Evolutionary conservation across 2,329 filamentous ascomycete species (phyloP), one percentile per base, ranked within the genome.

Genomic region (Fusarium marasasianum): DNA sequence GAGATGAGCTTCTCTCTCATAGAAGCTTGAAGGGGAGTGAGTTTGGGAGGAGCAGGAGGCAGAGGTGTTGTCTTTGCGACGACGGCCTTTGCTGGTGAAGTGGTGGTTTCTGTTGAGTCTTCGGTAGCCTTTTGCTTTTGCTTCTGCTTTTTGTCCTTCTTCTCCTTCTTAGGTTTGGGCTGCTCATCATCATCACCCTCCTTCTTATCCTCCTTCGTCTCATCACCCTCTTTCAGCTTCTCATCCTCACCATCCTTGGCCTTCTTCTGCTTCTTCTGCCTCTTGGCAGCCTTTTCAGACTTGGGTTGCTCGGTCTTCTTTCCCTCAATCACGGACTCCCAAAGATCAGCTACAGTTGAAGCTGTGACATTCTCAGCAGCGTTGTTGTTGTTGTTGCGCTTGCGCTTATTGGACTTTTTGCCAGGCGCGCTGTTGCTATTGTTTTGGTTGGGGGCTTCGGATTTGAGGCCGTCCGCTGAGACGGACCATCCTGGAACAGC

Each of bases 1-100:
- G 95, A 97, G 72, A 97, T 89, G 72, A 99, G 91, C 86, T 99
- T 99, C 80, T 95, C 92, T 71, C 94, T 92, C 96, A 99, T 99
- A 8, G 94, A 91, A 63, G 93, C 91, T 86, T 99, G 96, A 64
- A 99, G 91, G 8, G 96, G 95, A 2, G 96, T 99, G 79, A 99
- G 90, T 77, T 93, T 94, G 71, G 83, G 80, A 35, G 84, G 80
- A 41, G 85, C 81, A 40, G 85, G 82, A 44, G 86, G 82, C 13
- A 83, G 82, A 44, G 84, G 54, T n/a, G 60, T 35, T 59, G 73
- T 57, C 59, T 79, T 76, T 41, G 72, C 24, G 35, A 76, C 70
- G 69, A 74, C 57, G 29, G 77, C 74, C 55, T 78, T 76, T 50
- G 72, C 38, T 50, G 70, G 65, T 12, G 72, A 57, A 37, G 76